These are phyloP conservation scores for Blastobotrys muscicola DNA, from an alignment of 805 yeast genomes.

Conservation along the genomic window DNA sequence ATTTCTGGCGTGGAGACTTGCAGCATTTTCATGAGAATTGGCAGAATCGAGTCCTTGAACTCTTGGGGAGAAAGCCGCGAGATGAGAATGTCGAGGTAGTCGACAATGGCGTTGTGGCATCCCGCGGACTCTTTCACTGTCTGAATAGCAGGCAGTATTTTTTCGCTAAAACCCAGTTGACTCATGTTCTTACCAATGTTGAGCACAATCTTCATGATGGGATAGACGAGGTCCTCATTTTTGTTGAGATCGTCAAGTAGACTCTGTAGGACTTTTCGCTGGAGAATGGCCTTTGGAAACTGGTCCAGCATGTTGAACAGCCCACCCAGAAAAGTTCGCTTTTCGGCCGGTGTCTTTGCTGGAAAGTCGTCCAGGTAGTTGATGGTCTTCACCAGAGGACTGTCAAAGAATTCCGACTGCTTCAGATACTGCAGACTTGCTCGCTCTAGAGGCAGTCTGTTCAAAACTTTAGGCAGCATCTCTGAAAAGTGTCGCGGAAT, in stretches of 20 bases:
- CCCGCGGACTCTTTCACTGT: constrained; percentile 31
- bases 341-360: constrained; percentile 61
- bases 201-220: constrained; percentile 46
- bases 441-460: constrained; percentile 49
- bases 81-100: constrained; percentile 39
- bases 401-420: constrained; percentile 69
- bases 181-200: constrained; percentile 59
- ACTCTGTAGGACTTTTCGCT: constrained; percentile 66
- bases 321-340: constrained; percentile 57
- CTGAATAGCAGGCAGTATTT: constrained; percentile 41
- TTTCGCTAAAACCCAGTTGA: constrained; percentile 67
- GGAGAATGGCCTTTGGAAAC: constrained; percentile 49
- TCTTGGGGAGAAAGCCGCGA: constrained; percentile 44
- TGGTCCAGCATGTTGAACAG: constrained; percentile 43
- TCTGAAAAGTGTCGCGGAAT: constrained; percentile 50
- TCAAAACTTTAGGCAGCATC: constrained; percentile 44
- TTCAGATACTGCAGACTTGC: constrained; percentile 55
- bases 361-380: constrained; percentile 75
- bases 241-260: constrained; percentile 41
- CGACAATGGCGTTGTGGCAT: constrained; percentile 37
- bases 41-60: constrained; percentile 39
- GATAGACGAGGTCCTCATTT: constrained; percentile 35
- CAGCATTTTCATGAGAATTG: constrained; percentile 31
- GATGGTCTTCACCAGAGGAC: constrained; percentile 71
- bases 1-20: constrained; percentile 27